A percentile compares a stretch with the other conserved stretches of the same genome.
Evolutionary conservation across 495 filamentous ascomycete species (phyloP).

Genomic region (Trichoderma parareesei): DNA sequence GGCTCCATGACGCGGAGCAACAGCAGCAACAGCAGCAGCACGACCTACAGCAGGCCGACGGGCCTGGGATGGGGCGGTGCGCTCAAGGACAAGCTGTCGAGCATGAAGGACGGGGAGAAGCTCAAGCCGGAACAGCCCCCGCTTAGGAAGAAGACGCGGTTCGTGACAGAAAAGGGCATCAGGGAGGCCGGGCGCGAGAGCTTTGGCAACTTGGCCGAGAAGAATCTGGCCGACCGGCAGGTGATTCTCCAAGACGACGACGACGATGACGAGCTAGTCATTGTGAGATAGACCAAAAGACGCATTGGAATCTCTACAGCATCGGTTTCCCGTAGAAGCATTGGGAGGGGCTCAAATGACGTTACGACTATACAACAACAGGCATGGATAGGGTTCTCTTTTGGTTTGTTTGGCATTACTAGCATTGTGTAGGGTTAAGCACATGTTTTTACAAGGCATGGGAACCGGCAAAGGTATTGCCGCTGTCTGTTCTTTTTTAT

Average conservation of each 20-base stretch:
- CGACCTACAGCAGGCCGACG: neutral
- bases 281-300: constrained; percentile 17
- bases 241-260: constrained; percentile 39
- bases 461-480: neutral
- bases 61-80: constrained; percentile 42
- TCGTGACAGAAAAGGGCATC: constrained; percentile 69
- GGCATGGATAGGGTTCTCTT: neutral
- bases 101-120: constrained; percentile 49
- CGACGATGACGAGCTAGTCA: constrained; percentile 30
- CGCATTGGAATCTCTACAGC: neutral
- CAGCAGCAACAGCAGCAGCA: constrained; percentile 5
- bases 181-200: constrained; percentile 70
- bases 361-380: neutral
- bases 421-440: constrained; percentile 2
- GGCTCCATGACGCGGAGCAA: constrained; percentile 20
- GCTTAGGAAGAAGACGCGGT: constrained; percentile 71
- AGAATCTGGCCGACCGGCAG: constrained; percentile 18
- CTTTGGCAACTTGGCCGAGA: constrained; percentile 41
- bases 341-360: neutral
- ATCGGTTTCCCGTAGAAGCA: neutral
- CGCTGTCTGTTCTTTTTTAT: neutral
- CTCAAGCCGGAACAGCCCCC: constrained; percentile 26
- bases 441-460: neutral
- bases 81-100: constrained; percentile 36
- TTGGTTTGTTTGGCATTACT: neutral